phyloP scores from a whole-genome alignment of 805 yeast genomes.

The Nakazawaea anatomiae region DNA sequence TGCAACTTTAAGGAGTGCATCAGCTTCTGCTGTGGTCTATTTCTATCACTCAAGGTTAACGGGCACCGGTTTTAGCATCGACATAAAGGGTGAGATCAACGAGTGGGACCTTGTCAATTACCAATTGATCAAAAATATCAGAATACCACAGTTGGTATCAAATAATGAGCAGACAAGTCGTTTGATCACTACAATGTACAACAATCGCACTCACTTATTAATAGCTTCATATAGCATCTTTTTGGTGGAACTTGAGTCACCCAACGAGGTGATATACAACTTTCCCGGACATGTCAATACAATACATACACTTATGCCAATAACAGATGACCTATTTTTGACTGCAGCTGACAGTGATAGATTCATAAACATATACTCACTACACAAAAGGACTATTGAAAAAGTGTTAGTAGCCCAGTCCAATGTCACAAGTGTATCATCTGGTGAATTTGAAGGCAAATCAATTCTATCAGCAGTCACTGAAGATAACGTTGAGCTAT shows the following conservation, averaged over 20 bases:
- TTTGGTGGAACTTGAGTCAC: constrained; percentile 36
- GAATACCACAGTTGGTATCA: constrained; percentile 12
- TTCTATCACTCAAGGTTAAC: constrained; percentile 38
- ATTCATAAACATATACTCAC: constrained; percentile 65
- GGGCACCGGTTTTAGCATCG: constrained; percentile 52
- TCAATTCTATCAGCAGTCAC: constrained; percentile 51
- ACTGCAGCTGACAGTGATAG: constrained; percentile 79
- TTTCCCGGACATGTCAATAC: constrained; percentile 77
- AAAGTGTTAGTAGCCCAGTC: constrained; percentile 67
- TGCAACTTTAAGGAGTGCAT: constrained; percentile 37
- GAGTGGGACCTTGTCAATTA: constrained; percentile 56
- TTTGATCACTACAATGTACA: constrained; percentile 16
- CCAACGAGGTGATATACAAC: constrained; percentile 27
- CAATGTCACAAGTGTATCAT: constrained; percentile 42
- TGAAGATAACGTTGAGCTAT: constrained; percentile 65
- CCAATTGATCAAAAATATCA: constrained; percentile 34
- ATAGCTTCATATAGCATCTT: constrained; percentile 65
- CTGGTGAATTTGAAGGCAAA: constrained; percentile 26
- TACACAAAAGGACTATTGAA: constrained; percentile 33
- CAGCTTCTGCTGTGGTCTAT: constrained; percentile 42
- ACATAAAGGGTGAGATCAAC: constrained; percentile 47
- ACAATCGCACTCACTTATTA: constrained; percentile 37
- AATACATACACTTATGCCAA: constrained; percentile 41
- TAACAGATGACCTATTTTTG: constrained; percentile 41
- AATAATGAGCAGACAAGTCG: constrained; percentile 19